Evolutionary conservation across 148 eudicot genomes (phyloP), one percentile per base, ranked within the genome.

Genomic region (Hydrangea macrophylla): DNA sequence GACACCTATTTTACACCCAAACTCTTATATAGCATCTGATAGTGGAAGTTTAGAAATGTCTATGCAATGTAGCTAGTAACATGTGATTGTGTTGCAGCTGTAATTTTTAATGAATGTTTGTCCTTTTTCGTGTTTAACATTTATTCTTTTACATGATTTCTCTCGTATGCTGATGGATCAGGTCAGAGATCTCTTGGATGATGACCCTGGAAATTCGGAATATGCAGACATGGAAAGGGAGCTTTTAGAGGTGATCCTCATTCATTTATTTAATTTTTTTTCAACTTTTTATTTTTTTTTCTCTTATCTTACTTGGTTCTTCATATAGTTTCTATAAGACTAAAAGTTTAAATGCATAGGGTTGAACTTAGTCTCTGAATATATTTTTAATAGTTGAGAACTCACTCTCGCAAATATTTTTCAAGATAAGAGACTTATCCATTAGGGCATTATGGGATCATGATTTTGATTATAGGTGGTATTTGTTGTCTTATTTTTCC

Each of bases 221-320:
- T 91, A 82, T 80, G 77, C 70, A 51, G 99, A 95, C 70, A 92
- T 91, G 97, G 90, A 84, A 69, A 91, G 84, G 77, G 99, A 95
- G 82, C 96, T 95, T 76, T 81, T 67, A 44, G 99, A 95, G 99
- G 99, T 95, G 82, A 79, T 83, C 65, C 71, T 67, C 65, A 42
- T 72, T 75, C 65, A 62, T 22, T 36, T 40, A 37, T 56, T 57
- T 35, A 56, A 37, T 2, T 51, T 69, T 55, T 57, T 20, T 48
- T 48, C n/a, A 35, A 35, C 4, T 8, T 3, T 48, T 3, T 48
- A 15, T 48, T 18, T 3, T 48, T 11, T 3, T n/a, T 48, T 48
- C 15, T 48, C n/a, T 48, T 48, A 60, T 62, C 62, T 45, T 71
- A 50, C 64, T 48, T 30, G 59, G 69, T 70, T 24, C 53, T 74